Evolutionary conservation across 2,329 filamentous ascomycete species (phyloP).

Genomic region (Venturia oleaginea): DNA sequence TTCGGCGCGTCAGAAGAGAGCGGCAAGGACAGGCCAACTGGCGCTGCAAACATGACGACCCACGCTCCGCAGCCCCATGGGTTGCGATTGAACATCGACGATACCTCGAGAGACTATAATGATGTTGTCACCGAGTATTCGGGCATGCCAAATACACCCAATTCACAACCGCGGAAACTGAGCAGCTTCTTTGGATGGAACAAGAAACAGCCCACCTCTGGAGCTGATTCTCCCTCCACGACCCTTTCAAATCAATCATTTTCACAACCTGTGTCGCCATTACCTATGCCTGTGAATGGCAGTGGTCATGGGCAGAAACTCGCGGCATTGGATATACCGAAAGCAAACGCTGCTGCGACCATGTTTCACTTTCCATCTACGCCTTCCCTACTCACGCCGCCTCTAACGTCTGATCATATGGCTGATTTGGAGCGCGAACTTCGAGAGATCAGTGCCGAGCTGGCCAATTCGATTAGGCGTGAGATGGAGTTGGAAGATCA

Average conservation of each 20-base stretch:
- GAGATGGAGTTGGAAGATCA: conserved; percentile 97
- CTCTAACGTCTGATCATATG: conserved; percentile 49
- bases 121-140: conserved; percentile 26
- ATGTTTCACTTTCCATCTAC: conserved; percentile 37
- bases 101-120: conserved; percentile 28
- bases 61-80: conserved; percentile 27
- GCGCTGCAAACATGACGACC: conserved; percentile 23
- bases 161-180: conserved; percentile 42
- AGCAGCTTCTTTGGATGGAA: conserved; percentile 62
- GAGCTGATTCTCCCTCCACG: conserved; percentile 50
- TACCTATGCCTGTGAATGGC: conserved; percentile 23
- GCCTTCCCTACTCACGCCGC: conserved; percentile 35
- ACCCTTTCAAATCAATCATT: conserved; percentile 51
- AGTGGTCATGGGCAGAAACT: conserved; percentile 19
- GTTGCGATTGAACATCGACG: conserved; percentile 27
- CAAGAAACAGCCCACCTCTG: conserved; percentile 41
- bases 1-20: conserved; percentile 20
- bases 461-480: conserved; percentile 83
- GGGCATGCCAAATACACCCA: conserved; percentile 28
- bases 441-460: conserved; percentile 82
- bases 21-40: conserved; percentile 19
- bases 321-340: conserved; percentile 37
- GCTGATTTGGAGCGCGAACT: conserved; percentile 92
- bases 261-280: conserved; percentile 51
- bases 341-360: conserved; percentile 37